These are phyloP conservation scores for Trichosanthes truncata DNA, from an alignment of 306 rosid genomes.

Conservation along the genomic window DNA sequence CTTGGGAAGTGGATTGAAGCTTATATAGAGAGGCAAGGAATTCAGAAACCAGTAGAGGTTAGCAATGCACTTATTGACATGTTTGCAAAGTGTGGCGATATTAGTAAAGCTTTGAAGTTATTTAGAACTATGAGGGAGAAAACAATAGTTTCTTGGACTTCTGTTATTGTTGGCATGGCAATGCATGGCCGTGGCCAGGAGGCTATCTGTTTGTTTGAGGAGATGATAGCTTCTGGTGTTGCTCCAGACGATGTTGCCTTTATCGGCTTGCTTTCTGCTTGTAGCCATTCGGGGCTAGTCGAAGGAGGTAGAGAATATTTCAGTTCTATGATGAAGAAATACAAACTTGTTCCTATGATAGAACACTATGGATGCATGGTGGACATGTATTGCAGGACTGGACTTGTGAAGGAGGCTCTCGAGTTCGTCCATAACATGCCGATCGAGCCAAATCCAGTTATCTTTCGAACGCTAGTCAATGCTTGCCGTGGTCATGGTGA, in stretches of 20 bases:
- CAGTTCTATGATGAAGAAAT: constrained; percentile 37
- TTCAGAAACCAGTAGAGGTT: constrained; percentile 54
- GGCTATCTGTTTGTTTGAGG: constrained; percentile 59
- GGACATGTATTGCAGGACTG: constrained; percentile 80
- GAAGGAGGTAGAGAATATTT: constrained; percentile 59
- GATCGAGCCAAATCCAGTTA: constrained; percentile 56
- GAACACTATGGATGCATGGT: constrained; percentile 94
- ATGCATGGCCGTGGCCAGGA: constrained; percentile 81
- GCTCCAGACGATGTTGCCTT: constrained; percentile 68
- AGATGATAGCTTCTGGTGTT: constrained; percentile 49
- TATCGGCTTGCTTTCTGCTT: constrained; percentile 81
- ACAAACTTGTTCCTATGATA: constrained; percentile 48
- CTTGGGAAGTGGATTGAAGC: constrained; percentile 90
- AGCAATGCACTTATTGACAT: constrained; percentile 75
- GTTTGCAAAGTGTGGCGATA: constrained; percentile 90
- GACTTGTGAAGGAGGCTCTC: constrained; percentile 63
- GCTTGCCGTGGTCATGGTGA: constrained; percentile 69
- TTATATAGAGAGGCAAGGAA: constrained; percentile 42
- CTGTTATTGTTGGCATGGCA: constrained; percentile 74
- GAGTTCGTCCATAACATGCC: constrained; percentile 60
- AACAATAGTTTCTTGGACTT: constrained; percentile 87
- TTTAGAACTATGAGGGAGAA: constrained; percentile 44
- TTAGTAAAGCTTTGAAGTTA: constrained; percentile 50
- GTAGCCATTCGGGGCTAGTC: constrained; percentile 76
- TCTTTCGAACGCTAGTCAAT: constrained; percentile 57